Percentiles rank a stretch among this genome's conserved stretches.
These are phyloP conservation scores for Fraxinus sp. DNA, from an alignment of 305 asterid genomes.

Conservation along the genomic window DNA sequence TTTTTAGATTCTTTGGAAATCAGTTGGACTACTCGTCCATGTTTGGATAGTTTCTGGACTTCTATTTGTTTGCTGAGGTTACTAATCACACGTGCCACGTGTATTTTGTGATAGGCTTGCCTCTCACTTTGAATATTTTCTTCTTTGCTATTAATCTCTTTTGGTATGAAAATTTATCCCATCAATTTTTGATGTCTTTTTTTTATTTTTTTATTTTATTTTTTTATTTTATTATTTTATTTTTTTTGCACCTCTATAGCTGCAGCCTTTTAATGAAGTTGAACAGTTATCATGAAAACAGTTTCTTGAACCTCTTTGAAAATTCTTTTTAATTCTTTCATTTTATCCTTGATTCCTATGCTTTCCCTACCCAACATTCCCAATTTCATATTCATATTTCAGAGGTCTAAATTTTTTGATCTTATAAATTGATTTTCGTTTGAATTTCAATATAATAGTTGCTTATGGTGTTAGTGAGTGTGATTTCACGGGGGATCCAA, in stretches of 20 bases:
- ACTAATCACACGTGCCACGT: not conserved
- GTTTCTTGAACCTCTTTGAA: not conserved
- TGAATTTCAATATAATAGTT: not conserved
- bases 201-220: no score
- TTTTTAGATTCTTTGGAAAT: not conserved
- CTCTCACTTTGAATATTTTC: not conserved
- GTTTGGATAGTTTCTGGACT: slow-evolving; percentile 7
- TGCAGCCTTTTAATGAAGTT: not conserved
- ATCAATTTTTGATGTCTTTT: not conserved
- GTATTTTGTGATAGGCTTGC: not conserved
- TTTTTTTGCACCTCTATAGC: not conserved
- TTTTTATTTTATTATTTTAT: no score
- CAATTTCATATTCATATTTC: not conserved
- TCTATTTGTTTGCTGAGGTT: not conserved
- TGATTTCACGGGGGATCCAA: not conserved
- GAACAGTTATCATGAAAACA: not conserved
- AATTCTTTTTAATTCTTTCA: not conserved
- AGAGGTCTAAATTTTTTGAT: not conserved
- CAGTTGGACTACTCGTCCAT: not conserved
- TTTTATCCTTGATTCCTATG: not conserved
- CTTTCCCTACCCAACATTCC: not conserved
- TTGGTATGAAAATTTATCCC: not conserved
- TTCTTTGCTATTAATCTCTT: not conserved
- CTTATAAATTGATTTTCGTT: not conserved
- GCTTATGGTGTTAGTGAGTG: not conserved